Percentiles rank a stretch among this genome's conserved stretches.
phyloP scores from a whole-genome alignment of 176 grass and related monocot species.

The Zizania latifolia region DNA sequence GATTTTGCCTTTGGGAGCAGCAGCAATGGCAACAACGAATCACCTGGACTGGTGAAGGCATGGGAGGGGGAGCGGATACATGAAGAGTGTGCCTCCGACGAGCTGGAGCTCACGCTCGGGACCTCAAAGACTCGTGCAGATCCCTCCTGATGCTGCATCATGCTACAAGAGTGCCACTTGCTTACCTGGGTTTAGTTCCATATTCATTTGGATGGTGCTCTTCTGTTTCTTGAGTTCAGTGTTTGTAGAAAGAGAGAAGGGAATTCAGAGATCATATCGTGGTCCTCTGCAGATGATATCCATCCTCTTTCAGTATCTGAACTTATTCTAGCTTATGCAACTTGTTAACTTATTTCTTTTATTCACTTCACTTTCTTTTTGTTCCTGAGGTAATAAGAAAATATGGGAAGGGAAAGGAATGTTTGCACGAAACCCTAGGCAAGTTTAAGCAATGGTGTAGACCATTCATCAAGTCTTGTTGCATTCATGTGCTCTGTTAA shows the following conservation, averaged over 20 bases:
- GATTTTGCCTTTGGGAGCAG: slow-evolving; percentile 85
- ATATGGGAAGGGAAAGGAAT: background rate
- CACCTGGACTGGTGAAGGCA: slow-evolving; percentile 55
- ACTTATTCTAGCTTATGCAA: slow-evolving; percentile 36
- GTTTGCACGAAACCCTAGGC: slow-evolving; percentile 25
- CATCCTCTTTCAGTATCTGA: slow-evolving; percentile 51
- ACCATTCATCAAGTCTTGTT: background rate
- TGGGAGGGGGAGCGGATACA: slow-evolving; percentile 97
- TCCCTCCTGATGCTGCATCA: slow-evolving; percentile 39
- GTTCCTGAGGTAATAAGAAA: background rate
- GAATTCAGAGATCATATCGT: slow-evolving; percentile 17
- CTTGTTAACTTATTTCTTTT: slow-evolving; percentile 32
- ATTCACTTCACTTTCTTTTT: background rate
- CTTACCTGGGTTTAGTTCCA: slow-evolving; percentile 16
- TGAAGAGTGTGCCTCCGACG: slow-evolving; percentile 70
- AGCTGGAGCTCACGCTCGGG: slow-evolving; percentile 93
- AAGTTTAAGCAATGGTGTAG: too few relatives aligned
- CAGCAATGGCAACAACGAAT: slow-evolving; percentile 39
- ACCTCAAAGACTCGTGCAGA: slow-evolving; percentile 54
- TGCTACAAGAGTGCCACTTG: background rate
- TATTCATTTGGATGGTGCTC: slow-evolving; percentile 19
- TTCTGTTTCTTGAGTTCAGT: slow-evolving; percentile 27
- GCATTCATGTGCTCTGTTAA: slow-evolving; percentile 39
- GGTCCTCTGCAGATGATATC: slow-evolving; percentile 33
- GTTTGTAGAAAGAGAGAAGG: slow-evolving; percentile 44